Percentiles rank a stretch among this genome's conserved stretches.
Evolutionary conservation across 2,329 filamentous ascomycete genomes (phyloP).

Genomic region (Metarhizium anisopliae): DNA sequence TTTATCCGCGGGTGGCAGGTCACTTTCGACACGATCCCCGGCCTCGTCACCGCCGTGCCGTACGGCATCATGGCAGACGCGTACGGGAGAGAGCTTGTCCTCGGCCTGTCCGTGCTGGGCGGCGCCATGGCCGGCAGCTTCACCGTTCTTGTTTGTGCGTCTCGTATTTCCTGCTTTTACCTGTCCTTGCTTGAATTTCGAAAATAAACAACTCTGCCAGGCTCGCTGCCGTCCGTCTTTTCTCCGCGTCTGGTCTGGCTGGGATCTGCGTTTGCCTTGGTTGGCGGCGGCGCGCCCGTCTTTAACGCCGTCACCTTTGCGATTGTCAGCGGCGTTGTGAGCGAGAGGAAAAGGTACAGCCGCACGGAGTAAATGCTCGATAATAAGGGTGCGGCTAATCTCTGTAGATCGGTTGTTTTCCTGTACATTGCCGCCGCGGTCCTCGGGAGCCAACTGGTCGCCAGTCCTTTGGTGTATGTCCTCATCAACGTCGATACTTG

Average conservation of each 20-base stretch:
- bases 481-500: conserved; percentile 9
- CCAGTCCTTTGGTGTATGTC: conserved; percentile 10
- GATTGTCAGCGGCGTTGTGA: conserved; percentile 8
- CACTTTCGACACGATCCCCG: conserved; percentile 11
- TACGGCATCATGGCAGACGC: conserved; percentile 12
- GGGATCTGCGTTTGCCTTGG: conserved; percentile 8
- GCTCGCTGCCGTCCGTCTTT: conserved; percentile 7
- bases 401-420: conserved; percentile 10
- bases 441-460: conserved; percentile 9
- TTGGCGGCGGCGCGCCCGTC: conserved; percentile 12
- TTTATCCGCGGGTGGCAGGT: conserved; percentile 11
- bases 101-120: conserved; percentile 9
- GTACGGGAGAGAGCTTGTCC: conserved; percentile 9
- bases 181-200: neutral
- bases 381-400: neutral
- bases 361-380: too few relatives aligned
- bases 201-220: neutral
- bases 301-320: conserved; percentile 12
- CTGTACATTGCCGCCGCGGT: conserved; percentile 10
- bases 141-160: conserved; percentile 2
- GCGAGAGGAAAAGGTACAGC: conserved; percentile 2
- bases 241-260: conserved; percentile 10
- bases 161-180: too few relatives aligned
- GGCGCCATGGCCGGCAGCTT: conserved; percentile 3
- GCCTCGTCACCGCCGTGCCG: conserved; percentile 10